Evolutionary conservation across 2,329 filamentous ascomycete species (phyloP).

Genomic region (Hypoxylon sp.): DNA sequence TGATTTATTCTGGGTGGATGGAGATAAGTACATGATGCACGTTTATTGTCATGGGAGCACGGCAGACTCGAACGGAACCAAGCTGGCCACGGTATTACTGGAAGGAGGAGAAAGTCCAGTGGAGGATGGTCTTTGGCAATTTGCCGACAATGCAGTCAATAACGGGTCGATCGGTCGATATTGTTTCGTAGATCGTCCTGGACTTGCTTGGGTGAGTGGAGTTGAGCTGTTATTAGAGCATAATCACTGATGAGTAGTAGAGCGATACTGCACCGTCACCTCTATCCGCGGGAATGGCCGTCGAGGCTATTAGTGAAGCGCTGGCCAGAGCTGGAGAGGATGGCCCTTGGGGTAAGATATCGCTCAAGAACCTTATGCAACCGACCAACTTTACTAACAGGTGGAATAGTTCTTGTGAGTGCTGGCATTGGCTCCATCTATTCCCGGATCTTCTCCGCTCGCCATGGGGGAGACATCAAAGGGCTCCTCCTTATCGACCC

Average conservation of each 20-base stretch:
- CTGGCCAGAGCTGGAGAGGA: constrained; percentile 83
- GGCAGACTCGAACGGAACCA: constrained; percentile 67
- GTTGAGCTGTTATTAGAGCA: not conserved
- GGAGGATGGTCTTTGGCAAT: constrained; percentile 83
- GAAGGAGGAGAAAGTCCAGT: constrained; percentile 87
- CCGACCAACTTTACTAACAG: constrained; percentile 2
- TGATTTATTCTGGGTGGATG: constrained; percentile 83
- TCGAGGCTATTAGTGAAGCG: constrained; percentile 89
- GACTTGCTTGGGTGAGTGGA: constrained; percentile 78
- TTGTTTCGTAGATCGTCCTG: constrained; percentile 96
- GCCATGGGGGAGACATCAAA: constrained; percentile 80
- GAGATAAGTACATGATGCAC: constrained; percentile 87
- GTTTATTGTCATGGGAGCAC: constrained; percentile 86
- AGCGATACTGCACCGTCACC: constrained; percentile 93
- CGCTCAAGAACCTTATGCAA: not conserved
- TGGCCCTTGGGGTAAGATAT: constrained; percentile 77
- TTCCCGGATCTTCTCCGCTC: constrained; percentile 89
- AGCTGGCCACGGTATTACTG: constrained; percentile 84
- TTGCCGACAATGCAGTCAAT: constrained; percentile 80
- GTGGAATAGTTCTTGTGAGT: constrained; percentile 75
- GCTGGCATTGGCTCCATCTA: constrained; percentile 91
- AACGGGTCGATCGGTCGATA: constrained; percentile 90
- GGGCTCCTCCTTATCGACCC: constrained; percentile 90
- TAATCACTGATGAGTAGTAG: constrained; percentile 58
- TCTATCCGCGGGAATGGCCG: constrained; percentile 92